These are phyloP conservation scores for Hibiscus mutabilis DNA, from an alignment of 345 rosid genomes.

Conservation along the genomic window DNA sequence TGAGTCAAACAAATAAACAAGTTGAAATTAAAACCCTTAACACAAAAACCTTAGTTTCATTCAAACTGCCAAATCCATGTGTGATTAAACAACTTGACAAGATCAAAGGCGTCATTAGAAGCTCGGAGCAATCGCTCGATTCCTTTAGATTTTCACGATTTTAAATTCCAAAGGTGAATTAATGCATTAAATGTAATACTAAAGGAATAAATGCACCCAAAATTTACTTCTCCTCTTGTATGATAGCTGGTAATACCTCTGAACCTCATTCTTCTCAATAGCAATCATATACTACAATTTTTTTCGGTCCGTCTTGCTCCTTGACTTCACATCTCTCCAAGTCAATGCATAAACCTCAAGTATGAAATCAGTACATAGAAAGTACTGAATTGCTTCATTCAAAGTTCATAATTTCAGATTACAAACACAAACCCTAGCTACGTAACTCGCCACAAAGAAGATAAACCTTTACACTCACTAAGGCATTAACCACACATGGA, in stretches of 20 bases:
- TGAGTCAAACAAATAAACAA: background rate
- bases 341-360: background rate
- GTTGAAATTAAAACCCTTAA: background rate
- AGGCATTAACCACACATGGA: background rate
- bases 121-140: background rate
- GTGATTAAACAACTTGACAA: background rate
- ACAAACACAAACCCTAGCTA: background rate
- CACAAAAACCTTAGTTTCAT: background rate
- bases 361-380: background rate
- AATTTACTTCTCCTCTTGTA: background rate
- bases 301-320: background rate
- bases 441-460: background rate
- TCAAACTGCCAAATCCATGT: background rate
- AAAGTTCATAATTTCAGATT: background rate
- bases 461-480: background rate
- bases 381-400: background rate
- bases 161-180: background rate
- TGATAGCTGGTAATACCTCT: background rate
- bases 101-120: background rate
- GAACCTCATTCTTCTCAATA: background rate
- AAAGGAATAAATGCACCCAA: background rate
- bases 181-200: background rate
- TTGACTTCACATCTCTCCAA: background rate
- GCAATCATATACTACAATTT: background rate
- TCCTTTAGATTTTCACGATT: too few species aligned